Evolutionary conservation across 345 rosid species (phyloP), one percentile per base, ranked within the genome.

Genomic region (Carallia brachiata): DNA sequence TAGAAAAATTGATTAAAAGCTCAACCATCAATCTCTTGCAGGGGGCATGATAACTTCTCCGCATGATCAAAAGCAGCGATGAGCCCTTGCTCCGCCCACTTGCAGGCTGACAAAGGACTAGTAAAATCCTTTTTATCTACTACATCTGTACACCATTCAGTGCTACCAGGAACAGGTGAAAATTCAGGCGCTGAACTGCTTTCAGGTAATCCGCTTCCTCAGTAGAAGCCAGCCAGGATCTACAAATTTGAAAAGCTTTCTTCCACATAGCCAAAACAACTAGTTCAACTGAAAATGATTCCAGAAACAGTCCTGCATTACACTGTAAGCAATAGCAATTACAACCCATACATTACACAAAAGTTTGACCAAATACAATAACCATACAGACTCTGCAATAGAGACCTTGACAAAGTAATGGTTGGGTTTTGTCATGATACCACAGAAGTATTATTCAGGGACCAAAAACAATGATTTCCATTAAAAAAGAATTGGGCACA

Each of bases 231-330:
- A 68, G 66, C 94, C 92, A 91, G 66, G 84, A 84, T 77, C 71
- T 68, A 61, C 87, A 86, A 68, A 91, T 82, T 70, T 79, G 69
- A 74, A 78, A 67, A 67, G 86, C 88, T 77, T 85, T 84, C 77
- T 70, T 89, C 92, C 95, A 91, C 53, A 83, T 66, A 69, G 97
- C 95, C 76, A 87, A 81, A 73, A 87, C 83, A 44, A 87, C 76
- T 28, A 89, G 91, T 16, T 86, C 87, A 70, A 91, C 80, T 34
- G 91, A 85, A 79, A 91, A 86, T 69, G 91, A 86, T 75, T 91
- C 92, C 68, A 78, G 78, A 62, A 72, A 66, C 5, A 76, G 75
- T 66, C 82, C 92, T 82, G 88, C 86, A 73, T 81, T 67, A 27
- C 73, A 81, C 97, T 91, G 92, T 67, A 69, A 52, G 66, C 31